These are phyloP conservation scores for Fusarium mangiferae DNA, from an alignment of 2,329 filamentous ascomycete genomes.

Conservation along the genomic window DNA sequence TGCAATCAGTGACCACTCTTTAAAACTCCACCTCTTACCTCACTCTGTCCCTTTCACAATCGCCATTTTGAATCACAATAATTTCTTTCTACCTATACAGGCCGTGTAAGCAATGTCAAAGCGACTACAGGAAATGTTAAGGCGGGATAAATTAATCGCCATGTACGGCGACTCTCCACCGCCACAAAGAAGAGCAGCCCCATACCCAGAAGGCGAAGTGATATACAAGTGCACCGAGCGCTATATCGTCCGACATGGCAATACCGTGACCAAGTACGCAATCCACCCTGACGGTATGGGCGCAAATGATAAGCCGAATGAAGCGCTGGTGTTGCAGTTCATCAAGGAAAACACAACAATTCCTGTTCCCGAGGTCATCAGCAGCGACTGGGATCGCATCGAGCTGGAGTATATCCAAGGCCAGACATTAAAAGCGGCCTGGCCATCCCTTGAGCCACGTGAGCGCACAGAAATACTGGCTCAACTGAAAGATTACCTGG, in stretches of 20 bases:
- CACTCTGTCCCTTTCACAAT: background rate
- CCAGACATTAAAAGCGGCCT: slow-evolving; percentile 39
- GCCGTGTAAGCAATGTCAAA: too few relatives aligned
- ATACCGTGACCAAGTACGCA: slow-evolving; percentile 37
- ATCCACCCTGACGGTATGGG: slow-evolving; percentile 31
- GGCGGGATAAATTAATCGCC: background rate
- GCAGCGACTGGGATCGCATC: slow-evolving; percentile 43
- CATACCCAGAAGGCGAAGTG: slow-evolving; percentile 36
- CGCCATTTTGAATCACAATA: background rate
- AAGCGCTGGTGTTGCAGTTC: slow-evolving; percentile 31
- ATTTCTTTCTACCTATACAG: background rate
- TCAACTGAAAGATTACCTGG: slow-evolving; percentile 37
- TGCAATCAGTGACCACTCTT: too few relatives aligned
- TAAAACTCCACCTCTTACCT: background rate
- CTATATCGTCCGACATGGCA: slow-evolving; percentile 27
- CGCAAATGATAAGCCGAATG: slow-evolving; percentile 25
- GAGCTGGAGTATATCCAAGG: slow-evolving; percentile 43
- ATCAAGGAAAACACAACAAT: slow-evolving; percentile 40
- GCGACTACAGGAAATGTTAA: background rate
- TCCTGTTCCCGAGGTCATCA: slow-evolving; percentile 40
- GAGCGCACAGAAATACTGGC: slow-evolving; percentile 32
- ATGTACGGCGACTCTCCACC: slow-evolving; percentile 26
- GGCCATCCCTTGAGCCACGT: slow-evolving; percentile 23
- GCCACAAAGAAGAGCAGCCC: slow-evolving; percentile 19
- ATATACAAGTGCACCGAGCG: slow-evolving; percentile 12